Base-by-base conservation (phyloP, 192 early-diverging fungal species). In the Gryganskiella cystojenkinii region DNA sequence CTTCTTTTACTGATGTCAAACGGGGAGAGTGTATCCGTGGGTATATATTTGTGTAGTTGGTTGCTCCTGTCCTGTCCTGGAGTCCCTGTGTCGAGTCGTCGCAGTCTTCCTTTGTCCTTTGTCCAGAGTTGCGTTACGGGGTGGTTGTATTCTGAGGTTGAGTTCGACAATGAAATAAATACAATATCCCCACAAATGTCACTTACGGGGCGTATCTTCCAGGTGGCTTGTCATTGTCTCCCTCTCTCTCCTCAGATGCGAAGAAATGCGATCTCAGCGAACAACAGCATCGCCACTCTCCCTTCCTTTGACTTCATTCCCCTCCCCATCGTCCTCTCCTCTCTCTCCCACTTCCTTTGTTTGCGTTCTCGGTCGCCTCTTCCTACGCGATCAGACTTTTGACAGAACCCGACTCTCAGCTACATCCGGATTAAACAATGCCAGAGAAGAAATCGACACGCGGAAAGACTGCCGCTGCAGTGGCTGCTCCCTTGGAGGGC, bases 391-490 rank as follows among this genome's bases (percentile, higher is more conserved):
- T 5, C 31, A 17, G 51, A 53, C 27, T 31, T 19, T 30, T 15
- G 3, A 4, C n/a, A 17, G 5, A 54, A 19, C 30, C 27, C 28
- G 20, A 22, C 4, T 24, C 20, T 24, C 52, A 15, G 15, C 28
- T 19, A 54, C 15, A 30, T 28, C 51, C 22, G 20, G 34, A 20
- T 30, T 31, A 45, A 51, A 25, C 30, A 64, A 78, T 78, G 74
- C 74, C 74, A 46, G 73, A 46, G 63, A 61, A 64, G 47, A 78
- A 69, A 37, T 69, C 42, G 51, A 33, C 56, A 22, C 49, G 62
- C 27, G 57, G 56, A 55, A 69, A 59, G 33, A 40, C 59, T 14
- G 66, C 72, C n/a, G 24, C 58, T 25, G 60, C 25, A 52, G 50
- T 15, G 2, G 52, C 58, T 31, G 37, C 37, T 40, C 33, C 74